Evolutionary conservation across 2,329 filamentous ascomycete species (phyloP), one percentile per base, ranked within the genome.

Genomic region (Coniochaeta hoffmannii): DNA sequence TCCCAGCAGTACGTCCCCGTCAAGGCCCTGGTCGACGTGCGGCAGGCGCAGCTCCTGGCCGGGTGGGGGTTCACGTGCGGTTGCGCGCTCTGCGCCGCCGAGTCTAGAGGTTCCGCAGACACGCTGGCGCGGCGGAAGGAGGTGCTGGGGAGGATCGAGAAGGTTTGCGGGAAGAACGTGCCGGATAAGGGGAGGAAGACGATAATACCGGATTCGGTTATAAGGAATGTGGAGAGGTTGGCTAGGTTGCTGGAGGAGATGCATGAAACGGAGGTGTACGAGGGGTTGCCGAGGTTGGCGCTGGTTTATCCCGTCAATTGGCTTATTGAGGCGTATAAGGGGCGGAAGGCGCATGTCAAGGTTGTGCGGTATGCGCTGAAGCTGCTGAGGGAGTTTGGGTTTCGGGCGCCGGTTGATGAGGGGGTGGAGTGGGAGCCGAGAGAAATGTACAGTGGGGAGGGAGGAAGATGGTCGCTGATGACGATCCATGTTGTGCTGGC

Each of bases 41-140:
- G 70, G 3, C 56, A 60, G 52, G 55, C 56, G 24, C 61, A 66
- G 59, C 68, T 68, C 56, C 59, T 58, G 8, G 55, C 59, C 0
- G 62, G 59, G 5, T 76, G 73, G 72, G 72, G 69, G 0, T 76
- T 77, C 53, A 61, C 66, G 24, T 77, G 74, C 58, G 53, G 54
- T 4, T 77, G 74, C 57, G 53, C 54, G 19, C 62, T 76, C 15
- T 77, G 75, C 55, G 55, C 53, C 1, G 63, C 63, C 10, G 72
- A 76, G 55, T 32, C 41, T 2, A 22, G 54, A 15, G 63, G 63
- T 1, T 50, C 62, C 0, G 30, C 51, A 1, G 56, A 57, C 4
- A 56, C 50, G 22, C 56, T 64, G 19, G 58, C 59, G 30, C 63
- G 61, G 60, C 55, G 67, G 2, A 61, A 57, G 34, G 58, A 62